Evolutionary conservation across 2,329 filamentous ascomycete genomes (phyloP), one percentile per base, ranked within the genome.

Genomic region (Mollisia scopiformis): DNA sequence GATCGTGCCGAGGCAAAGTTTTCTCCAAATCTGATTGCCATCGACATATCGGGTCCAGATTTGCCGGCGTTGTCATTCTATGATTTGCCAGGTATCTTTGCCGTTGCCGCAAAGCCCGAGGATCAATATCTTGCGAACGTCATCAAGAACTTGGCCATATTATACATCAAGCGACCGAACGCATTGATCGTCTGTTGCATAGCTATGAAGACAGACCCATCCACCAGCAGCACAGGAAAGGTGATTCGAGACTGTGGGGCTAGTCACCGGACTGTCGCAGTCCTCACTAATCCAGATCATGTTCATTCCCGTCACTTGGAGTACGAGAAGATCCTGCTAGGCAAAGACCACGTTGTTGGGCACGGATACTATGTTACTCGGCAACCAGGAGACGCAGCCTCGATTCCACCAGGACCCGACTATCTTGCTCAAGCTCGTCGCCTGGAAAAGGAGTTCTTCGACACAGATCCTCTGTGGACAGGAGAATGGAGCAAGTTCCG

Each of bases 201-300:
- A 21, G 85, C 90, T 0, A 92, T 96, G 85, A 91, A 91, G 1
- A 85, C 84, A 0, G 92, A 97, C 59, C 84, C 91, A 0, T 88
- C 91, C 1, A 93, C 88, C 14, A 94, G 90, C 0, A 88, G 83
- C 0, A 90, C 91, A 0, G 86, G 90, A 11, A 81, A 83, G 0
- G 80, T 92, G 2, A 85, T 93, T 66, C 75, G 84, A 30, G 73
- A 81, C 43, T 76, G 84, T 1, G 78, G 78, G 1, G 89, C 88
- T 0, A 79, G 83, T 2, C 64, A 79, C 3, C 80, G 88, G 1
- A 90, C 88, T 1, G 80, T 91, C 56, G 91, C 91, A 0, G 90
- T 96, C 0, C 80, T 97, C 16, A 97, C 93, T 0, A 97, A 96
- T 69, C 92, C 93, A 0, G 93, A 97, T 63, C 82, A 90, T 0